Base-by-base conservation (phyloP, 345 rosid species). In the Cardamine resedifolia region DNA sequence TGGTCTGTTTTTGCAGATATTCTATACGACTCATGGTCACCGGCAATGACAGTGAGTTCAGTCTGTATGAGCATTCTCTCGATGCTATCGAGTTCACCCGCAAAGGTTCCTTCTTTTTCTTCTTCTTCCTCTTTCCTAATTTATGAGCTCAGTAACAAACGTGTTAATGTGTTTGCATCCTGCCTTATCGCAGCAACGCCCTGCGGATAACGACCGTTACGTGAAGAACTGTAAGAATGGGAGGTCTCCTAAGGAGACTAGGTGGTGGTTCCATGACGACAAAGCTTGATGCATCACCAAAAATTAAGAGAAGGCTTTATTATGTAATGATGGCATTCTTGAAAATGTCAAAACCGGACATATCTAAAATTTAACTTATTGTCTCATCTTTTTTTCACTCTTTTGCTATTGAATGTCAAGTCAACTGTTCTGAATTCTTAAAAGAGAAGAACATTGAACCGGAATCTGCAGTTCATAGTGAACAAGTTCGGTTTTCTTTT, bases 251-350 rank as follows among this genome's bases (percentile, higher is more conserved):
- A 95, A 95, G 83, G 98, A 91, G 90, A 95, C 99, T 9, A 87
- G 99, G 84, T 95, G 99, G 99, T 95, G 97, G 97, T 95, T 95
- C 83, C 97, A 95, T 64, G 99, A 91, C 47, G 96, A 93, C 72
- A 93, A 93, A 77, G 97, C 48, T 44, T 44, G 48, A 41, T n/a
- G 10, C 20, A 44, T n/a, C 9, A n/a, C 10, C 20, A 44, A n/a
- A 5, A 20, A 44, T 41, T 44, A n/a, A 44, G 48, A 6, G 20
- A 6, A 44, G 48, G 1, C 8, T 6, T 44, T 44, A 44, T 44
- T 44, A 44, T 44, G 48, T 44, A 6, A n/a, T 44, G 47, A 41
- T 15, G 47, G 5, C 47, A 41, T 41, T 41, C 3, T 31, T 10
- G n/a, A 39, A 39, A 39, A 39, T 39, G 44, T 39, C 44, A 11